phyloP scores from a whole-genome alignment of 805 yeast genomes.

The Saturnispora quitensis region DNA sequence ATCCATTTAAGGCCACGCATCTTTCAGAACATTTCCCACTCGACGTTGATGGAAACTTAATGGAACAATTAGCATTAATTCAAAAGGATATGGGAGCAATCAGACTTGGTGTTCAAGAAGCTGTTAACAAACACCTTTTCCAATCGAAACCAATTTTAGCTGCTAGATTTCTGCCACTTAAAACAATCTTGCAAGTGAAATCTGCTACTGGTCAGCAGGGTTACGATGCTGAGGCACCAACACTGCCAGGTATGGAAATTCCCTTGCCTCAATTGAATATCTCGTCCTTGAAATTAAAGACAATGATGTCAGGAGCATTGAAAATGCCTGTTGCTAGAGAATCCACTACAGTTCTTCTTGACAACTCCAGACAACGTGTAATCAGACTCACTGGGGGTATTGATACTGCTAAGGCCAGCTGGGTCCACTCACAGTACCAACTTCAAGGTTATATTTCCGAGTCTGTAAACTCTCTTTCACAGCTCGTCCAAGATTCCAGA shows the following conservation, averaged over 20 bases:
- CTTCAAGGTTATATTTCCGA: slow-evolving; percentile 39
- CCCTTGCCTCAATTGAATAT: slow-evolving; percentile 70
- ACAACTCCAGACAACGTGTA: slow-evolving; percentile 41
- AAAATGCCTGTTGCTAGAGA: slow-evolving; percentile 66
- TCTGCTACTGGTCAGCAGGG: slow-evolving; percentile 63
- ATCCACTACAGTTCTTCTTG: slow-evolving; percentile 61
- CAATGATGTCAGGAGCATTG: slow-evolving; percentile 47
- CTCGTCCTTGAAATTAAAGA: slow-evolving; percentile 56
- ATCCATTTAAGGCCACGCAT: slow-evolving; percentile 82
- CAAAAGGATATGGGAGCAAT: slow-evolving; percentile 49
- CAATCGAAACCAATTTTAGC: slow-evolving; percentile 64
- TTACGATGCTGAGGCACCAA: slow-evolving; percentile 54
- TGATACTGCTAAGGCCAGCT: slow-evolving; percentile 61
- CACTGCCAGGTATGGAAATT: slow-evolving; percentile 62
- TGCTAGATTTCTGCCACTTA: slow-evolving; percentile 67
- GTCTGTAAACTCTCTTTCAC: slow-evolving; percentile 46
- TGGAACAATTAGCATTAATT: slow-evolving; percentile 35
- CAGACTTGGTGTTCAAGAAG: slow-evolving; percentile 72
- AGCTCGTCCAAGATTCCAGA: slow-evolving; percentile 55
- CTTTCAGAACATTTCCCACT: slow-evolving; percentile 57
- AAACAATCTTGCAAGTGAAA: slow-evolving; percentile 49
- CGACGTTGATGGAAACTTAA: slow-evolving; percentile 25
- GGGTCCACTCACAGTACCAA: slow-evolving; percentile 77
- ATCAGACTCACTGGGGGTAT: slow-evolving; percentile 77
- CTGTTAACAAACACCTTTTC: slow-evolving; percentile 69